These are phyloP conservation scores for Orbilia javanica DNA, from an alignment of 2,329 filamentous ascomycete genomes.

Conservation along the genomic window DNA sequence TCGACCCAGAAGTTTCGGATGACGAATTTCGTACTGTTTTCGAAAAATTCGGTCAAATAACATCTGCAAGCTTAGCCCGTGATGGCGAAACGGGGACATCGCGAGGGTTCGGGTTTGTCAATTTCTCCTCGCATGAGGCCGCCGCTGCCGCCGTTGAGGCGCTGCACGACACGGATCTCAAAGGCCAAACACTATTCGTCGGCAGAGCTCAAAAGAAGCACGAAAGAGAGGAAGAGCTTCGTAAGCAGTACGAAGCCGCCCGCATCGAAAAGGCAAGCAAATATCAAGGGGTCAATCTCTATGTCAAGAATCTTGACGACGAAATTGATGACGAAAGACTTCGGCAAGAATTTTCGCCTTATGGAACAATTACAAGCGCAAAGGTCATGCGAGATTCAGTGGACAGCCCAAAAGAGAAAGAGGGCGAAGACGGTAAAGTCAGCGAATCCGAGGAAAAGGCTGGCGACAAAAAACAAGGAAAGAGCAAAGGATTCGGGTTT, in stretches of 20 bases:
- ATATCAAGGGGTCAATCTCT: conserved; percentile 99
- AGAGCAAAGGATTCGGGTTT: conserved; percentile 99
- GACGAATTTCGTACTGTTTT: conserved; percentile 96
- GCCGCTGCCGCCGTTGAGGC: conserved; percentile 88
- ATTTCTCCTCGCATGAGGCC: conserved; percentile 91
- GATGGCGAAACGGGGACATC: conserved; percentile 87
- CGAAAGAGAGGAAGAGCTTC: conserved; percentile 98
- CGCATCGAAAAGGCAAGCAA: conserved; percentile 98
- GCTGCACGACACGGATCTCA: conserved; percentile 91
- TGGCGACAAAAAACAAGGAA: conserved; percentile 80
- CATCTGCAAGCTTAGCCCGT: conserved; percentile 91
- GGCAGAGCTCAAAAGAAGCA: conserved; percentile 99
- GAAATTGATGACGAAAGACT: conserved; percentile 98
- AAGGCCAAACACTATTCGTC: conserved; percentile 95
- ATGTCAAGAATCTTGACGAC: conserved; percentile 98
- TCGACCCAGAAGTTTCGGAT: conserved; percentile 84
- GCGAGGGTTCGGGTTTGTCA: conserved; percentile 95
- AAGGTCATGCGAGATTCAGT: conserved; percentile 95
- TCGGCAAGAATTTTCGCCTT: conserved; percentile 89
- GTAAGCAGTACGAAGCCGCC: conserved; percentile 97
- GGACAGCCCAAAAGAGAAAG: conserved; percentile 70
- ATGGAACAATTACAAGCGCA: conserved; percentile 94
- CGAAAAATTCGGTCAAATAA: conserved; percentile 91
- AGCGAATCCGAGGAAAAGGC: conserved; percentile 68
- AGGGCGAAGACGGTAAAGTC: conserved; percentile 69